Percentiles rank a stretch among this genome's conserved stretches.
These are phyloP conservation scores for Halocafeteria seosinensis DNA, from an alignment of 108 stramenopile genomes.

Conservation along the genomic window DNA sequence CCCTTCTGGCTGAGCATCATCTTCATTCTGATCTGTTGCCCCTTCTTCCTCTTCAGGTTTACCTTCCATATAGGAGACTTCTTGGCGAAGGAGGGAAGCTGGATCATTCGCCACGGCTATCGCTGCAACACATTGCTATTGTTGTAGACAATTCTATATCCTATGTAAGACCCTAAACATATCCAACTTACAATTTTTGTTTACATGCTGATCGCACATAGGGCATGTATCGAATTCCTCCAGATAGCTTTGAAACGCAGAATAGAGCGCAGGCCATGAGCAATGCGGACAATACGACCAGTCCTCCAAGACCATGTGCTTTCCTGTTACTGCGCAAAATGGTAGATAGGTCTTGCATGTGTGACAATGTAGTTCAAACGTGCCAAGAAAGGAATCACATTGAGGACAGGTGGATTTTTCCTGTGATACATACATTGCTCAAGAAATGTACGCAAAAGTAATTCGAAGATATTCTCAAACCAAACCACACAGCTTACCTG, in stretches of 20 bases:
- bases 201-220: no score
- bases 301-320: slow-evolving; percentile 48
- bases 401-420: slow-evolving; percentile 28
- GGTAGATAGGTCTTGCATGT: slow-evolving; percentile 40
- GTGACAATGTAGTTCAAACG: slow-evolving; percentile 34
- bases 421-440: no score
- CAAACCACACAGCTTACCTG: no score
- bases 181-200: no score
- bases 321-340: slow-evolving; percentile 43
- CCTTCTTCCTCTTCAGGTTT: background rate
- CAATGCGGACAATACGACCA: slow-evolving; percentile 42
- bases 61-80: background rate
- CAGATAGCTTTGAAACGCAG: slow-evolving; percentile 31
- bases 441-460: no score
- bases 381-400: slow-evolving; percentile 13
- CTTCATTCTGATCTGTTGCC: background rate
- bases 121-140: no score
- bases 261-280: slow-evolving; percentile 39
- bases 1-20: background rate
- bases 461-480: no score
- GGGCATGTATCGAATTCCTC: background rate
- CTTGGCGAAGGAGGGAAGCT: no score
- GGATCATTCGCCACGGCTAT: no score
- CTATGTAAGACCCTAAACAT: no score
- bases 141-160: no score